Base-by-base conservation (phyloP, 1,284 basidiomycete genomes). In the Mycena sp. region DNA sequence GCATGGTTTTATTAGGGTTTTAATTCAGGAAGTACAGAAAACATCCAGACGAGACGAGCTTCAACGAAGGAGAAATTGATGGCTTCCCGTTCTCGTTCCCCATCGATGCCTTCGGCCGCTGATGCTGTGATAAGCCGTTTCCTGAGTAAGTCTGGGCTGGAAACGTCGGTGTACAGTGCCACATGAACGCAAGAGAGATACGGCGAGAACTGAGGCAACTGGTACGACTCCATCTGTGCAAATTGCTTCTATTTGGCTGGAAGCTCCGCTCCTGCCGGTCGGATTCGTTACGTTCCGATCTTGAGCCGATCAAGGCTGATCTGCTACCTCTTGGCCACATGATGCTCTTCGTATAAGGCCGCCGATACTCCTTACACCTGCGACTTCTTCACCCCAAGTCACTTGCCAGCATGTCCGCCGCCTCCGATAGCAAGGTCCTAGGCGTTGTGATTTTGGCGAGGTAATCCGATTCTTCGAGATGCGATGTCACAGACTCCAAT, bases 11-110 rank as follows among this genome's bases (percentile, higher is more conserved):
- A 30, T 44, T 32, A 58, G 56, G 61, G 19, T 9, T 16, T 5
- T 25, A 26, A 32, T 11, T 16, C 35, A 6, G 12, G 1, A 32
- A 25, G 30, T 29, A n/a, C 44, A 61, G 58, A 46, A 28, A 52
- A 63, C 40, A 53, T 26, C 28, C 54, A 25, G 57, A 89, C 87
- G 66, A 88, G 81, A 56, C 86, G 75, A 23, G 92, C 93, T 74
- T 97, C 92, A 69, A 98, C 81, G 77, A 97, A 98, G 0, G 92
- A 92, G 78, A 93, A 97, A 73, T 96, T 93, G 66, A 97, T 83
- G 16, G 85, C 83, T 25, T 87, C 86, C 50, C 93, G 84, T 68
- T 93, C 89, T 3, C 69, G 69, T n/a, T 92, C 86, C 17, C 93
- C 93, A 28, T 85, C 83, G 1, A 76, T 73, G 0, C 90, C 89